These are phyloP conservation scores for Cornus florida DNA, from an alignment of 148 eudicot genomes.

Conservation along the genomic window DNA sequence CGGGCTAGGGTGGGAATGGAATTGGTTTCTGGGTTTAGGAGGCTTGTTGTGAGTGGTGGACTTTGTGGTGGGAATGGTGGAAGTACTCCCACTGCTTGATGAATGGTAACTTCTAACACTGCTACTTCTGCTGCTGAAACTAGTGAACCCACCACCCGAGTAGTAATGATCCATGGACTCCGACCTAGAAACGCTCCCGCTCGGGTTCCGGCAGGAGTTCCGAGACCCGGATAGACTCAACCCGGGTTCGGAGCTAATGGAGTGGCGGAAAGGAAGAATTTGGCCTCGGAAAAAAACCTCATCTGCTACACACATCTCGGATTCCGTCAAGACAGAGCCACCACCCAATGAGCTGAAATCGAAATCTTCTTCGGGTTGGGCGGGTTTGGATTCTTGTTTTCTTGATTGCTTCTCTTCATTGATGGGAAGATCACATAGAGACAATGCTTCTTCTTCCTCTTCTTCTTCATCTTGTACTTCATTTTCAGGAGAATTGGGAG, in stretches of 20 bases:
- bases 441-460: conserved; percentile 63
- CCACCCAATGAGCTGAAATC: conserved; percentile 48
- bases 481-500: background rate
- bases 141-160: conserved; percentile 24
- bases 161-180: conserved; percentile 52
- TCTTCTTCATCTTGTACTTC: conserved; percentile 26
- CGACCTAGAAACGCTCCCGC: conserved; percentile 42
- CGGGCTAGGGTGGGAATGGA: conserved; percentile 86
- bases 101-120: conserved; percentile 50
- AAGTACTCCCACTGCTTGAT: conserved; percentile 33
- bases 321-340: conserved; percentile 26
- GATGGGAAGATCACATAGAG: conserved; percentile 69
- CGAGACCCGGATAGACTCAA: background rate
- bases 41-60: background rate
- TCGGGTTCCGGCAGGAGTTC: conserved; percentile 1
- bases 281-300: conserved; percentile 79
- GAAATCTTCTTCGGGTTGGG: conserved; percentile 44
- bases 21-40: conserved; percentile 41
- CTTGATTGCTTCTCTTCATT: conserved; percentile 5
- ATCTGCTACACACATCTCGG: conserved; percentile 82
- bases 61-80: background rate
- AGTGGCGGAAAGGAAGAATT: conserved; percentile 73
- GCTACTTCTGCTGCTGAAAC: conserved; percentile 60
- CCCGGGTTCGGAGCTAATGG: conserved; percentile 55
- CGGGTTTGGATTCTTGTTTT: background rate